phyloP scores from a whole-genome alignment of 345 rosid species.

The Aquilaria yunnanensis region DNA sequence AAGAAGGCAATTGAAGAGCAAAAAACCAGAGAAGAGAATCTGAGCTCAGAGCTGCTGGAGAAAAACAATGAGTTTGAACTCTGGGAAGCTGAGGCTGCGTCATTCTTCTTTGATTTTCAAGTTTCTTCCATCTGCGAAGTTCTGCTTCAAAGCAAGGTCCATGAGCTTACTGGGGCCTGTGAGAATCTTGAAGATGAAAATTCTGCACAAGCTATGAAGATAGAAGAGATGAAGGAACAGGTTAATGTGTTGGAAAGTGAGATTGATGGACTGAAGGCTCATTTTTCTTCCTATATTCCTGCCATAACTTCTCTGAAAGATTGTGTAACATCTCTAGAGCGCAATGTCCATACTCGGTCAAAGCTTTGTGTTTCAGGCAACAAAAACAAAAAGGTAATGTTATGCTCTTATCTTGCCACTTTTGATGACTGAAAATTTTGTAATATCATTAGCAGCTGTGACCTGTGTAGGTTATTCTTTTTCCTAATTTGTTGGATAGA shows the following conservation, averaged over 20 bases:
- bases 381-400: slow-evolving; percentile 27
- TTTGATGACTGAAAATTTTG: neutral
- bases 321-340: slow-evolving; percentile 50
- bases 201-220: slow-evolving; percentile 32
- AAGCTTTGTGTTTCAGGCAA: slow-evolving; percentile 12
- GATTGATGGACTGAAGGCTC: slow-evolving; percentile 49
- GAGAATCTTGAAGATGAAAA: slow-evolving; percentile 46
- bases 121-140: slow-evolving; percentile 60
- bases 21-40: slow-evolving; percentile 49
- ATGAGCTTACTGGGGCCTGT: slow-evolving; percentile 43
- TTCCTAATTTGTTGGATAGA: too few species aligned
- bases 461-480: too few species aligned
- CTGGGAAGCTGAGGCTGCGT: slow-evolving; percentile 91
- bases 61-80: slow-evolving; percentile 68
- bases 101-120: slow-evolving; percentile 87
- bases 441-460: too few species aligned
- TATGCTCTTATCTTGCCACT: slow-evolving; percentile 3
- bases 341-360: slow-evolving; percentile 26
- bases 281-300: slow-evolving; percentile 53
- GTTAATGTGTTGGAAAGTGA: slow-evolving; percentile 47
- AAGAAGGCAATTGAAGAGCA: slow-evolving; percentile 43
- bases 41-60: slow-evolving; percentile 76
- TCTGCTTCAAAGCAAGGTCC: slow-evolving; percentile 59
- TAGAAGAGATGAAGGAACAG: slow-evolving; percentile 60
- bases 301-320: slow-evolving; percentile 49